Percentiles rank a stretch among this genome's conserved stretches.
phyloP scores from a whole-genome alignment of 176 grass and related monocot genomes.

The Luzula sylvatica region DNA sequence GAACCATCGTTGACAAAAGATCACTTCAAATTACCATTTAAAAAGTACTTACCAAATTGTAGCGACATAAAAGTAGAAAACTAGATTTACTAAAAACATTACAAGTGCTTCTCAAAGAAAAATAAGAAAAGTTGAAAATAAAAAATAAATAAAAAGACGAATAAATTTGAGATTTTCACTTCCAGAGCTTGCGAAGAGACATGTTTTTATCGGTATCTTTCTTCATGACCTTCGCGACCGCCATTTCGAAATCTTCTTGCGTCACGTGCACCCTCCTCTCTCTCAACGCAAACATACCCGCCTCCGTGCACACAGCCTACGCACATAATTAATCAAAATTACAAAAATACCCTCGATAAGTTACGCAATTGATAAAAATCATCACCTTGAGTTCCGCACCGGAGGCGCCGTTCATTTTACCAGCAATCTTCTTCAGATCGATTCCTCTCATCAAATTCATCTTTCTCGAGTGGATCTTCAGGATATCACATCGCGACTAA shows the following conservation, averaged over 20 bases:
- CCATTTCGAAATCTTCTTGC: slow-evolving; percentile 93
- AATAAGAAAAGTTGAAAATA: too few species aligned
- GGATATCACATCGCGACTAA: slow-evolving; percentile 90
- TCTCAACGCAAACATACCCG: slow-evolving; percentile 85
- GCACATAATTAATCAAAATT: background rate
- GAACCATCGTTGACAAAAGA: too few species aligned
- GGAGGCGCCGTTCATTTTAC: slow-evolving; percentile 94
- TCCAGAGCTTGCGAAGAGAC: slow-evolving; percentile 87
- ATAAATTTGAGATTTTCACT: too few species aligned
- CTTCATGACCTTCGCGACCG: slow-evolving; percentile 93
- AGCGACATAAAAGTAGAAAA: too few species aligned
- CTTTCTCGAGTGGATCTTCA: slow-evolving; percentile 97
- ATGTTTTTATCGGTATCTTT: slow-evolving; percentile 96
- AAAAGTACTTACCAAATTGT: too few species aligned
- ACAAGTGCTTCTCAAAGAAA: too few species aligned
- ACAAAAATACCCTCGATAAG: background rate
- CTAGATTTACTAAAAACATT: too few species aligned
- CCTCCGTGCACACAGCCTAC: slow-evolving; percentile 86
- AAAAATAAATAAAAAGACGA: too few species aligned
- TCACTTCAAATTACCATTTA: too few species aligned
- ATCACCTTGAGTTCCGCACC: slow-evolving; percentile 96
- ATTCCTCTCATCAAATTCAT: slow-evolving; percentile 99
- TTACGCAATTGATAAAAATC: background rate
- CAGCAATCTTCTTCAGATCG: slow-evolving; percentile 97
- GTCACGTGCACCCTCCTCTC: slow-evolving; percentile 92